phyloP scores from a whole-genome alignment of 2,329 filamentous ascomycete genomes.

The Cladosporium sp. region DNA sequence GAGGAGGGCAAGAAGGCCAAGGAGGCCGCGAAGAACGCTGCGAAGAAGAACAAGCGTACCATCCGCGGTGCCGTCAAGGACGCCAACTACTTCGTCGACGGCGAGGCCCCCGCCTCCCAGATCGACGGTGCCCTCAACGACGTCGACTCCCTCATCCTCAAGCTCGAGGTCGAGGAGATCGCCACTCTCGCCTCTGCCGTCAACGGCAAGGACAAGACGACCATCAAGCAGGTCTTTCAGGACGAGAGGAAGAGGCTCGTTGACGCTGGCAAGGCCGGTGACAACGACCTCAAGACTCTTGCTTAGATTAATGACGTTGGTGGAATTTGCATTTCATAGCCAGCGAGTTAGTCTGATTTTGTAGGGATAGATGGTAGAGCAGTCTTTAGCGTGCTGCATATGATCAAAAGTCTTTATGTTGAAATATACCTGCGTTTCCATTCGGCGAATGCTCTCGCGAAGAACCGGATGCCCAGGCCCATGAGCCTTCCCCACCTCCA shows the following conservation, averaged over 20 bases:
- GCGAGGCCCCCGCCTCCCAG: constrained; percentile 66
- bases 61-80: constrained; percentile 93
- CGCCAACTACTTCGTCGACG: constrained; percentile 81
- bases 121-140: constrained; percentile 80
- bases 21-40: constrained; percentile 95
- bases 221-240: constrained; percentile 79
- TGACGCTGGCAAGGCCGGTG: constrained; percentile 77
- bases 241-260: constrained; percentile 73
- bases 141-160: constrained; percentile 78
- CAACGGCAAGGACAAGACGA: constrained; percentile 63
- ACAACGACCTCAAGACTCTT: constrained; percentile 65
- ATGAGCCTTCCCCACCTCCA: constrained; percentile 5
- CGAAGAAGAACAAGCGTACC: constrained; percentile 99
- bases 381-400: not conserved
- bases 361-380: constrained; percentile 10
- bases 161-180: constrained; percentile 87
- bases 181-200: constrained; percentile 76
- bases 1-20: constrained; percentile 91
- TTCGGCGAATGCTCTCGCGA: not conserved
- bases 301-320: constrained; percentile 11
- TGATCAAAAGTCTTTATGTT: too few species aligned
- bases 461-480: constrained; percentile 7
- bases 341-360: not conserved
- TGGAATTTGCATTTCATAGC: not conserved
- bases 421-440: not conserved